These are phyloP conservation scores for Leccinum boreale DNA, from an alignment of 768 basidiomycete species.

Conservation along the genomic window DNA sequence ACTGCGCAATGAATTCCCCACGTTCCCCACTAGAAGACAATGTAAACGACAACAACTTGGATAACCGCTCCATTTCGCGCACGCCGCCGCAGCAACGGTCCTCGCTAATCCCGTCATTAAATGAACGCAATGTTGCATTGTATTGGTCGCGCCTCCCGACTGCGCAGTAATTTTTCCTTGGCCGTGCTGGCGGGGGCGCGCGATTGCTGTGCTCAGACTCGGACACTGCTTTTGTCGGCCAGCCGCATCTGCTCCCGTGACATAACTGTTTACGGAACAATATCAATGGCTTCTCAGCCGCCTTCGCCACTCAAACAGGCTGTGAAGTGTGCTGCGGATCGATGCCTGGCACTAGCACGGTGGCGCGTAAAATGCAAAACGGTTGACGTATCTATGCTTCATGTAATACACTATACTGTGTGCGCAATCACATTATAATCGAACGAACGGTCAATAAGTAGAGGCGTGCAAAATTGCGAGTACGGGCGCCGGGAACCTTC, in stretches of 20 bases:
- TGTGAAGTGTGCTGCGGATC: slow-evolving; percentile 5
- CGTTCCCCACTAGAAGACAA: background rate
- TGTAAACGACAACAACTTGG: background rate
- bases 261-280: slow-evolving; percentile 12
- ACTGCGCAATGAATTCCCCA: background rate
- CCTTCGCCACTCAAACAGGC: slow-evolving; percentile 4
- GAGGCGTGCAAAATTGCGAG: background rate
- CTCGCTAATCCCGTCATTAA: background rate
- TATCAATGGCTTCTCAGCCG: background rate
- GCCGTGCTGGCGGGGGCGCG: background rate
- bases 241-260: background rate
- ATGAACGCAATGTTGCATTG: background rate
- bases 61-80: background rate
- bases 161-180: slow-evolving; percentile 3
- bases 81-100: background rate
- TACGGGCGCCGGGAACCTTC: background rate
- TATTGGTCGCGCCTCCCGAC: slow-evolving; percentile 3
- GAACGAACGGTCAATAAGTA: background rate
- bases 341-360: background rate
- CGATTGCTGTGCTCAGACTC: slow-evolving; percentile 14
- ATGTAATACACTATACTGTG: background rate
- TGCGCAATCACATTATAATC: slow-evolving; percentile 6
- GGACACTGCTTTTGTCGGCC: background rate
- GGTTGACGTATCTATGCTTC: background rate
- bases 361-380: background rate